Conservation (phyloP, 2,329 filamentous ascomycete species). For the Penicillium sp. region DNA sequence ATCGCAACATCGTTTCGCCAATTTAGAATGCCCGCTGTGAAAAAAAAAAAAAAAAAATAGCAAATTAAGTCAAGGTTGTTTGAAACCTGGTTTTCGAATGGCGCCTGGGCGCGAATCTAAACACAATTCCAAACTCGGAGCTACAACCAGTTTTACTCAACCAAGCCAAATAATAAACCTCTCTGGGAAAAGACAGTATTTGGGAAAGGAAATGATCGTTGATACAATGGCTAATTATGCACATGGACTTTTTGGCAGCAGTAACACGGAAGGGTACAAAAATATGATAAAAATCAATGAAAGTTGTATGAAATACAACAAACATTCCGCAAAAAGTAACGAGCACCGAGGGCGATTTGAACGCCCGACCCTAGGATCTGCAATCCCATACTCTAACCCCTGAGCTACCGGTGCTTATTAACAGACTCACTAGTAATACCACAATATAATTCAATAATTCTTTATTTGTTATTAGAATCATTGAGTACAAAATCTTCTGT, state of each 20-base stretch:
- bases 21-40: not conserved
- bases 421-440: too few relatives aligned
- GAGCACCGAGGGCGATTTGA: conserved; percentile 6
- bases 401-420: conserved; percentile 1
- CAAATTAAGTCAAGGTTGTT: not conserved
- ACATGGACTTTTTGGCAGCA: too few relatives aligned
- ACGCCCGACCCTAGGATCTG: conserved; percentile 6
- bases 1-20: not conserved
- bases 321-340: not conserved
- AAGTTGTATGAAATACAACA: too few relatives aligned
- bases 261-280: too few relatives aligned
- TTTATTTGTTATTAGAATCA: too few relatives aligned
- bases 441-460: too few relatives aligned
- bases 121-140: not conserved
- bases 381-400: conserved; percentile 7
- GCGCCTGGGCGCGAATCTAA: too few relatives aligned
- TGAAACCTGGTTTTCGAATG: too few relatives aligned
- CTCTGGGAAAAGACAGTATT: not conserved
- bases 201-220: not conserved
- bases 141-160: not conserved
- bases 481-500: too few relatives aligned
- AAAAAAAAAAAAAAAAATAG: not conserved
- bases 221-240: not conserved
- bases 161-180: not conserved
- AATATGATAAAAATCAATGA: too few relatives aligned